Evolutionary conservation across 2,329 filamentous ascomycete species (phyloP).

Genomic region (Talaromyces sp.): DNA sequence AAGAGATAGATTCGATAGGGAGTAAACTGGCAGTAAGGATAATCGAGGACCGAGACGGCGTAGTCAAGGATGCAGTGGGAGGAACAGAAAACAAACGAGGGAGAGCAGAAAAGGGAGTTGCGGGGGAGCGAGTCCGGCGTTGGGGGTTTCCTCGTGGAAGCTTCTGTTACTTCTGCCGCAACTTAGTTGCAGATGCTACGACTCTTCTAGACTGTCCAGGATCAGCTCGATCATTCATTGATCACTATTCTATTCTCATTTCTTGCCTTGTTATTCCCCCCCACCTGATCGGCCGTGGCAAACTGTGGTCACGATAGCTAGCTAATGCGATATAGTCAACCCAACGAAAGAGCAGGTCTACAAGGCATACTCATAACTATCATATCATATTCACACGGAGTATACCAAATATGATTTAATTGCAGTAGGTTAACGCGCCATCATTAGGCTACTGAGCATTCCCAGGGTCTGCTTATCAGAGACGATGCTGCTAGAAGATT

Average conservation of each 20-base stretch:
- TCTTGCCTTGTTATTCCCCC: background rate
- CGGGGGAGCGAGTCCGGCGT: conserved; percentile 13
- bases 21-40: background rate
- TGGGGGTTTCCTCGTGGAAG: conserved; percentile 17
- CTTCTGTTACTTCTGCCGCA: conserved; percentile 1
- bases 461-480: background rate
- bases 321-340: background rate
- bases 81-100: background rate
- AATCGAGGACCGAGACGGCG: background rate
- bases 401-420: background rate
- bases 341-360: background rate
- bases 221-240: background rate
- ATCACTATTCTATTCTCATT: background rate
- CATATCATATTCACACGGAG: background rate
- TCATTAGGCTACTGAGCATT: background rate
- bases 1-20: background rate
- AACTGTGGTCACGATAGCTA: background rate
- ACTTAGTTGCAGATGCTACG: background rate
- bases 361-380: background rate
- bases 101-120: conserved; percentile 9
- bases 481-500: background rate
- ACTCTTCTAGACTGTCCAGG: background rate
- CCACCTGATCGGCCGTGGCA: background rate
- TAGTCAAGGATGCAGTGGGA: background rate
- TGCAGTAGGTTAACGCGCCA: background rate